Percentiles rank a stretch among this genome's conserved stretches.
Evolutionary conservation across 2,329 filamentous ascomycete species (phyloP).

Genomic region (Aureobasidium musti): DNA sequence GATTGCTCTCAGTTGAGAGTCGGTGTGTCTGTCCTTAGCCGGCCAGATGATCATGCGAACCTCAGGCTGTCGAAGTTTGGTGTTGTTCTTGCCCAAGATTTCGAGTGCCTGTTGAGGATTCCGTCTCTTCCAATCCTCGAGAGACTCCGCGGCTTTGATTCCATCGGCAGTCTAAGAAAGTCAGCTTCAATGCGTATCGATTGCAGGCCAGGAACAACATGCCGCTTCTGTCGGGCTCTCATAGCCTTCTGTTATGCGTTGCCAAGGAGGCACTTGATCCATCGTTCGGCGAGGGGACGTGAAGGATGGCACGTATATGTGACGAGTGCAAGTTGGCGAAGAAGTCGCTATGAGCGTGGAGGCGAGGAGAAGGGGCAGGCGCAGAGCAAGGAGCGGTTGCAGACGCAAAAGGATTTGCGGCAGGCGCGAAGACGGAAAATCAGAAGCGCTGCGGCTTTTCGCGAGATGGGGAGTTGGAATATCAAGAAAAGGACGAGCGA

Average conservation of each 20-base stretch:
- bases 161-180: not conserved
- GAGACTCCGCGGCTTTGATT: not conserved
- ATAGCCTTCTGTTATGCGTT: not conserved
- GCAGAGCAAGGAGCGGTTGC: not conserved
- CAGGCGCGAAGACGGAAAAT: not conserved
- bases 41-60: not conserved
- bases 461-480: not conserved
- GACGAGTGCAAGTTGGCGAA: not conserved
- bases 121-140: not conserved
- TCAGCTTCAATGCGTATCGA: not conserved
- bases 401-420: not conserved
- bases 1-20: not conserved
- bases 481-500: not conserved
- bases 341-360: not conserved
- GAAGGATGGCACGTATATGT: no score
- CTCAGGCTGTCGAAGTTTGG: not conserved
- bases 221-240: not conserved
- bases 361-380: not conserved
- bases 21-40: not conserved
- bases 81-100: conserved; percentile 1
- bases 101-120: not conserved
- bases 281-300: not conserved
- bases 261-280: not conserved
- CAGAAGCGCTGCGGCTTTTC: not conserved
- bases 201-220: not conserved